These are phyloP conservation scores for Eruca vesicaria DNA, from an alignment of 441 rosid genomes.

Conservation along the genomic window DNA sequence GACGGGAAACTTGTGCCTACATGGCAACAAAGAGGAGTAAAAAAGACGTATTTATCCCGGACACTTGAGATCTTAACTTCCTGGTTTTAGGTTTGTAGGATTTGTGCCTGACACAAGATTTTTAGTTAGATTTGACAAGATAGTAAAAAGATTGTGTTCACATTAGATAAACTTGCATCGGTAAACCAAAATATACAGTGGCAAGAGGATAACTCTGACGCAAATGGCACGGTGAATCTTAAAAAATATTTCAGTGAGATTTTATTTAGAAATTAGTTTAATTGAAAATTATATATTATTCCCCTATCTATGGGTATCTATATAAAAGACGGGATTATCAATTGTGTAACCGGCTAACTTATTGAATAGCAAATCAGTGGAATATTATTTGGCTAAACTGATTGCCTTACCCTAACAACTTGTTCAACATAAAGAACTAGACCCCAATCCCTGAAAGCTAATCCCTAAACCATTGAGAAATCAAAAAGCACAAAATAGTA, in stretches of 20 bases:
- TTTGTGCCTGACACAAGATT: neutral
- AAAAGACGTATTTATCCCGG: no score
- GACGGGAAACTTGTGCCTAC: no score
- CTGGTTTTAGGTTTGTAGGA: neutral
- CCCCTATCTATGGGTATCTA: neutral
- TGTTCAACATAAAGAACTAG: no score
- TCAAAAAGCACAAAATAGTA: no score
- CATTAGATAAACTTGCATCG: neutral
- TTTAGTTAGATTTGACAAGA: no score
- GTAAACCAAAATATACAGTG: neutral
- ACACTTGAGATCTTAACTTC: neutral
- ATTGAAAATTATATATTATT: no score
- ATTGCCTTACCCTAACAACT: neutral
- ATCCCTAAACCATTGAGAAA: no score
- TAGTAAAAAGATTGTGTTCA: neutral
- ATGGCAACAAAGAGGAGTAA: no score
- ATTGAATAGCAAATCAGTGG: neutral
- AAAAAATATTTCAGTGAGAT: neutral
- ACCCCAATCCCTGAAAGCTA: no score
- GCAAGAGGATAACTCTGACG: neutral
- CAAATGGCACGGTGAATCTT: neutral
- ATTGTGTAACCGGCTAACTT: neutral
- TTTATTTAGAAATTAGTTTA: neutral
- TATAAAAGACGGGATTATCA: neutral
- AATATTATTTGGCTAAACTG: neutral